Percentiles rank a stretch among this genome's conserved stretches.
Conservation (phyloP, 306 rosid species). For the Quercus parvula region DNA sequence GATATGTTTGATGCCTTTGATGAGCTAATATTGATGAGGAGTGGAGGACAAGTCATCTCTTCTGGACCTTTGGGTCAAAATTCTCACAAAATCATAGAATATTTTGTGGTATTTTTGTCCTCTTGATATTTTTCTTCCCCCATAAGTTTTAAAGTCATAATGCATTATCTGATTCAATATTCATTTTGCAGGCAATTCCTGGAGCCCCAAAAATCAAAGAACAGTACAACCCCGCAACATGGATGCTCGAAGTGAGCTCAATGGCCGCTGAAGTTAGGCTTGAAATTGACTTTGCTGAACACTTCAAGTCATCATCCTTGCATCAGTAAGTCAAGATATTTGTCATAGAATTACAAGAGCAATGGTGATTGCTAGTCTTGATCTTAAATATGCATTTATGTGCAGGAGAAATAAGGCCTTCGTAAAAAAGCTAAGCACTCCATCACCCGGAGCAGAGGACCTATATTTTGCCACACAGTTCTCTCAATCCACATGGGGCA, state of each 20-base stretch:
- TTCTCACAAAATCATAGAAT: too few relatives aligned
- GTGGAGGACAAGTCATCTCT: too few relatives aligned
- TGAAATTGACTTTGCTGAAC: conserved; percentile 83
- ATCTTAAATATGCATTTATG: conserved; percentile 17
- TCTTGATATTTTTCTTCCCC: not conserved
- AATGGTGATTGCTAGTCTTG: not conserved
- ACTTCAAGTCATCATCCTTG: conserved; percentile 72
- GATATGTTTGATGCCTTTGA: too few relatives aligned
- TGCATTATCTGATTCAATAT: too few relatives aligned
- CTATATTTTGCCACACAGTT: conserved; percentile 60
- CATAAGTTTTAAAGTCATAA: conserved; percentile 2
- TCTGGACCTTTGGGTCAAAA: too few relatives aligned
- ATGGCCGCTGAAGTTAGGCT: conserved; percentile 77
- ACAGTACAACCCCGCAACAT: conserved; percentile 67
- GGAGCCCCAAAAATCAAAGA: too few relatives aligned
- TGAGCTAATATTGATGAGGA: too few relatives aligned
- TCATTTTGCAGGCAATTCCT: too few relatives aligned
- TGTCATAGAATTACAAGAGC: not conserved
- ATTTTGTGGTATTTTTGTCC: conserved; percentile 58
- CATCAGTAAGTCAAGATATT: conserved; percentile 51
- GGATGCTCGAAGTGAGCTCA: conserved; percentile 98
- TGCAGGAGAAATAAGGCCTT: conserved; percentile 76
- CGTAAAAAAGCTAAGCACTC: conserved; percentile 62
- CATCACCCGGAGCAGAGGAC: conserved; percentile 70
- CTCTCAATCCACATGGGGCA: conserved; percentile 76